These are phyloP conservation scores for Oryza glaberrima DNA, from an alignment of 176 grass and related monocot genomes.

Conservation along the genomic window DNA sequence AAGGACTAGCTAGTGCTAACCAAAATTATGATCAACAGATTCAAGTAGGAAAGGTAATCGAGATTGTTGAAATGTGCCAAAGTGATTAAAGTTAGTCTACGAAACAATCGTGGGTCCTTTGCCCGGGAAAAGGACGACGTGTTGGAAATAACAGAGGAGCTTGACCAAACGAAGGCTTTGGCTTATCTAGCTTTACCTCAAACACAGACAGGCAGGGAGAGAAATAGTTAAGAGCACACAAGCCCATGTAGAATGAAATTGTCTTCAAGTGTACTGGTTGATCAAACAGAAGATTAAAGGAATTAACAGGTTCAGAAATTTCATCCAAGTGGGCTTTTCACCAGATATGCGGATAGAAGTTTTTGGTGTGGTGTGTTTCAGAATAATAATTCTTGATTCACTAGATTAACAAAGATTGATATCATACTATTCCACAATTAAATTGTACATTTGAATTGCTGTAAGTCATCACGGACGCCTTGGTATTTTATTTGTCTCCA, in stretches of 20 bases:
- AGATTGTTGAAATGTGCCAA: conserved; percentile 1
- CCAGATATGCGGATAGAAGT: neutral
- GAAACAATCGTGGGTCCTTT: neutral
- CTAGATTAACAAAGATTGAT: neutral
- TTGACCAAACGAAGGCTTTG: conserved; percentile 20
- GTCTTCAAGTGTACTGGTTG: neutral
- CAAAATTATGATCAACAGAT: conserved; percentile 13
- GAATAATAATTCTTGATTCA: neutral
- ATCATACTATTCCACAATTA: neutral
- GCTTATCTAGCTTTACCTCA: neutral
- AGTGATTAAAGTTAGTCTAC: neutral
- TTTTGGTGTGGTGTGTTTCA: neutral
- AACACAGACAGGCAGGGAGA: neutral
- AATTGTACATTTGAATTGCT: neutral
- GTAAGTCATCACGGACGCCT: neutral
- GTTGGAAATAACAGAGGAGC: conserved; percentile 20
- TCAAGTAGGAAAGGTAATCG: conserved; percentile 28
- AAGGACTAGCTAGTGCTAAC: neutral
- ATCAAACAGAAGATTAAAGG: neutral
- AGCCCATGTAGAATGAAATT: neutral
- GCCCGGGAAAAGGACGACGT: neutral
- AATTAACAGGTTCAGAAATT: too few species aligned
- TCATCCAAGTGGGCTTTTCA: too few species aligned
- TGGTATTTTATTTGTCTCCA: neutral
- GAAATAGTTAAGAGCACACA: neutral